Evolutionary conservation across 1,139 yeast species (phyloP).

Genomic region (Debaryomyces udenii): DNA sequence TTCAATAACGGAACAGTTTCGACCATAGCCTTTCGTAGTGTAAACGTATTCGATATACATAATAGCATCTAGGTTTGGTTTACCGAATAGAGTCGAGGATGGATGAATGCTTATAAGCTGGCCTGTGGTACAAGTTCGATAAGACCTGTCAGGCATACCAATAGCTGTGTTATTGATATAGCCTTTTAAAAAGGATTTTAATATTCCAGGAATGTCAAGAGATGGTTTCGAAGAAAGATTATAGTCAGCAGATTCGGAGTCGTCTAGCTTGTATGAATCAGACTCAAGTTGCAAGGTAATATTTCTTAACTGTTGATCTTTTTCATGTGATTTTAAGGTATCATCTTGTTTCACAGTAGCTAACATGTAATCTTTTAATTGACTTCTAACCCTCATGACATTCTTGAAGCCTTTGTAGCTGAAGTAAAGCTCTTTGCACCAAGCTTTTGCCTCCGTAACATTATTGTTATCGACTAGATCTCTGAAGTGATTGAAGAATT

Average conservation of each 20-base stretch:
- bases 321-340: constrained; percentile 28
- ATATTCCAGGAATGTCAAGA: constrained; percentile 58
- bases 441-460: constrained; percentile 56
- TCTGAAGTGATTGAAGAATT: constrained; percentile 65
- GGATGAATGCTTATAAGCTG: constrained; percentile 89
- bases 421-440: constrained; percentile 83
- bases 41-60: constrained; percentile 94
- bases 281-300: constrained; percentile 30
- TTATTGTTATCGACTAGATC: constrained; percentile 45
- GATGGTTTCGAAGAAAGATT: constrained; percentile 23
- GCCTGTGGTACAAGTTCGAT: constrained; percentile 79
- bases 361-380: constrained; percentile 71
- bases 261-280: constrained; percentile 22
- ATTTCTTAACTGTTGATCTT: constrained; percentile 29
- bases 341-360: constrained; percentile 46
- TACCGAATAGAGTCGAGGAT: constrained; percentile 84
- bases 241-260: constrained; percentile 28
- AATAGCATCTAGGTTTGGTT: constrained; percentile 74
- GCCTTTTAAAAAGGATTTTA: constrained; percentile 82
- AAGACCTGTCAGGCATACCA: constrained; percentile 93
- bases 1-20: constrained; percentile 84
- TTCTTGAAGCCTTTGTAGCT: constrained; percentile 81
- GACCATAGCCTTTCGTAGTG: constrained; percentile 90
- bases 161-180: constrained; percentile 85
- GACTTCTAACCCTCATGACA: constrained; percentile 74